phyloP scores from a whole-genome alignment of 2,329 filamentous ascomycete species.

The Paecilomyces niveus region DNA sequence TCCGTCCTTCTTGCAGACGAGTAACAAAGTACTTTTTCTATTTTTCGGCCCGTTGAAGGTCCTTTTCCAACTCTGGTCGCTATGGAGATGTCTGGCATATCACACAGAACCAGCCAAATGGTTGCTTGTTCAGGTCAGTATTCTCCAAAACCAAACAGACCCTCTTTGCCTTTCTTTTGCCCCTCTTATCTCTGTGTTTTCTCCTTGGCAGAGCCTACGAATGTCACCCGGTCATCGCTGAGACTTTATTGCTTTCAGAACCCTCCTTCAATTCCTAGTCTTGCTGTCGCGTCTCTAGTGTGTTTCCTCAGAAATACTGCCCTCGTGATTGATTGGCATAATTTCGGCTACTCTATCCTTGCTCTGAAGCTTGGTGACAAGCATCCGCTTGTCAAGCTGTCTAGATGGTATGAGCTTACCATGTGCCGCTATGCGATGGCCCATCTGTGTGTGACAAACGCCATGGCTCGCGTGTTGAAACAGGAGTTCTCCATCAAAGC shows the following conservation, averaged over 20 bases:
- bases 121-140: slow-evolving; percentile 69
- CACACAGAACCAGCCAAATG: slow-evolving; percentile 66
- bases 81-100: slow-evolving; percentile 69
- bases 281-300: slow-evolving; percentile 65
- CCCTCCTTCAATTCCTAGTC: slow-evolving; percentile 86
- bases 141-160: neutral
- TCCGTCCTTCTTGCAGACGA: slow-evolving; percentile 59
- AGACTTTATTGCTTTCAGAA: slow-evolving; percentile 51
- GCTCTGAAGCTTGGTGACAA: slow-evolving; percentile 54
- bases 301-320: slow-evolving; percentile 71
- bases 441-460: slow-evolving; percentile 82
- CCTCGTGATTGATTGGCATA: slow-evolving; percentile 95
- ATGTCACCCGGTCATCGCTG: neutral
- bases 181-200: neutral
- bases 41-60: slow-evolving; percentile 78
- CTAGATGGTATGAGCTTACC: slow-evolving; percentile 67
- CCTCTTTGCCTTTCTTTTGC: neutral
- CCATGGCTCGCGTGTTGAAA: slow-evolving; percentile 71
- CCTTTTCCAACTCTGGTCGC: slow-evolving; percentile 66
- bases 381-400: slow-evolving; percentile 71
- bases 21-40: slow-evolving; percentile 67
- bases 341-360: slow-evolving; percentile 94
- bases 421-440: slow-evolving; percentile 63
- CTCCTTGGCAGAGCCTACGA: neutral
- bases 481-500: slow-evolving; percentile 58